Evolutionary conservation across 495 filamentous ascomycete genomes (phyloP).

Genomic region (Podospora comata): DNA sequence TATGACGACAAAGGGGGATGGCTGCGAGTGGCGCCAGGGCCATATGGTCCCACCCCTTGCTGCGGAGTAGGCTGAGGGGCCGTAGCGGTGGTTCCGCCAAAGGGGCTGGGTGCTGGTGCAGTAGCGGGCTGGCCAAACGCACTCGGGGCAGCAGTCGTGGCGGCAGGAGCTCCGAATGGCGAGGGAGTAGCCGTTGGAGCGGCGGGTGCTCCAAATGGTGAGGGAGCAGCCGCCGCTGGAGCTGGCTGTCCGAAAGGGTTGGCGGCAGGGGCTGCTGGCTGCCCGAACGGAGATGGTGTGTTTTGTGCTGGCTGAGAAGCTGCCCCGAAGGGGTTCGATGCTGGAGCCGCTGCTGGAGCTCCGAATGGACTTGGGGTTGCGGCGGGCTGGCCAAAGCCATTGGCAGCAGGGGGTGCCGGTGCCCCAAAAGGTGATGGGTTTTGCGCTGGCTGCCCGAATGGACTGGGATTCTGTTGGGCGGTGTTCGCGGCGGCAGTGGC

Average conservation of each 20-base stretch:
- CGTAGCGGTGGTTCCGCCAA: neutral
- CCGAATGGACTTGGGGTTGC: slow-evolving; percentile 30
- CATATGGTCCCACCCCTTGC: slow-evolving; percentile 35
- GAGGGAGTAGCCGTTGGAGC: neutral
- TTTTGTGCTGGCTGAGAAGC: slow-evolving; percentile 3
- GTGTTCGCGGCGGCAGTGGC: slow-evolving; percentile 14
- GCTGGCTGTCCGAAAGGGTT: slow-evolving; percentile 25
- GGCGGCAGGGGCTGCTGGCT: neutral
- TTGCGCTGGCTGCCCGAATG: slow-evolving; percentile 12
- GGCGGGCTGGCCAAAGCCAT: slow-evolving; percentile 29
- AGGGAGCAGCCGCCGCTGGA: slow-evolving; percentile 5
- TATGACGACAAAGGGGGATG: slow-evolving; percentile 44
- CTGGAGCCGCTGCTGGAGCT: too few relatives aligned
- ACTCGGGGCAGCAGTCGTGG: slow-evolving; percentile 6
- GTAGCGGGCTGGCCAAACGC: slow-evolving; percentile 28
- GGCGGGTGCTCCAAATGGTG: neutral
- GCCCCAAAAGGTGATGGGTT: slow-evolving; percentile 8
- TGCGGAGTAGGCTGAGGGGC: neutral
- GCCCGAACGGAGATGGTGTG: slow-evolving; percentile 4
- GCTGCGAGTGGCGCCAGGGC: slow-evolving; percentile 39
- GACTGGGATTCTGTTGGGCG: neutral
- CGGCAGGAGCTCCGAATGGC: slow-evolving; percentile 15
- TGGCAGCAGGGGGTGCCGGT: neutral
- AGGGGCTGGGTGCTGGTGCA: slow-evolving; percentile 5
- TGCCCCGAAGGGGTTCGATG: slow-evolving; percentile 4